Conservation (phyloP, 176 grass and related monocot genomes). For the Puya raimondii region DNA sequence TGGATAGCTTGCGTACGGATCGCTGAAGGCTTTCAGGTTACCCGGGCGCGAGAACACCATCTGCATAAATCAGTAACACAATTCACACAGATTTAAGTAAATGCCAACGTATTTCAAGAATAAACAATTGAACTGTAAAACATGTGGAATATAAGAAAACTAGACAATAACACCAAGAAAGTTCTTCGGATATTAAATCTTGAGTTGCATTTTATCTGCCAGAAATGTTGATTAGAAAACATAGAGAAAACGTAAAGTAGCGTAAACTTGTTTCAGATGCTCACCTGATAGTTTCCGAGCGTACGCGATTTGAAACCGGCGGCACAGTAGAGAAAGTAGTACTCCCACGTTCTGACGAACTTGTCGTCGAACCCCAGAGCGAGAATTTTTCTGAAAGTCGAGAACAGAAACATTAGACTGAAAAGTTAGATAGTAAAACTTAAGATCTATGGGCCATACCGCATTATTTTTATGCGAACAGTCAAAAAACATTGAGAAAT, state of each 20-base stretch:
- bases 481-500: neutral
- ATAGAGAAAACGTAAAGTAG: too few relatives aligned
- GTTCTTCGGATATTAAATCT: too few relatives aligned
- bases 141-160: too few relatives aligned
- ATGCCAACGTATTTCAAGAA: neutral
- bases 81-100: neutral
- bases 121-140: neutral
- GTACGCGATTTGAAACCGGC: slow-evolving; percentile 75
- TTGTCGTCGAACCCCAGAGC: neutral
- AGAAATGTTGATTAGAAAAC: too few relatives aligned
- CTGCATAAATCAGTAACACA: slow-evolving; percentile 18
- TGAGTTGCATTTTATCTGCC: too few relatives aligned
- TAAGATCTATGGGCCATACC: too few relatives aligned
- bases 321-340: slow-evolving; percentile 75
- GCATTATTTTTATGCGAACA: neutral
- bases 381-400: neutral
- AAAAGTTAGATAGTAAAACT: neutral
- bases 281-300: slow-evolving; percentile 61
- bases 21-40: slow-evolving; percentile 37
- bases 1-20: slow-evolving; percentile 28
- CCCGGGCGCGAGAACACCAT: slow-evolving; percentile 69
- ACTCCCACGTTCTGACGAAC: slow-evolving; percentile 41
- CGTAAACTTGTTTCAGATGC: too few relatives aligned
- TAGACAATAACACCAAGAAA: too few relatives aligned
- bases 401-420: neutral